Percentiles rank a stretch among this genome's conserved stretches.
Conservation (phyloP, 495 filamentous ascomycete genomes). For the Gamarada debralockiae region DNA sequence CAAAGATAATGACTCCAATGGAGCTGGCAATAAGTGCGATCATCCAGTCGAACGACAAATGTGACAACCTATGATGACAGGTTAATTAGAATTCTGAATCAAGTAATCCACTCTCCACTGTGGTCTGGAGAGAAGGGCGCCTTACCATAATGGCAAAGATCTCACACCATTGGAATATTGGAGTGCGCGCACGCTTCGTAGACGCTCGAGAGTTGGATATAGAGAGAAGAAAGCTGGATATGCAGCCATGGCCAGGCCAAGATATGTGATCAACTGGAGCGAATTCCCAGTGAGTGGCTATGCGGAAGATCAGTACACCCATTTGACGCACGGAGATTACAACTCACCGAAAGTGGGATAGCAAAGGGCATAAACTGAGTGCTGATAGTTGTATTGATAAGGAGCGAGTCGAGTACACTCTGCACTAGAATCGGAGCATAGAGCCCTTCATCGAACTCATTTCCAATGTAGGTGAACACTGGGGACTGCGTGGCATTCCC, state of each 20-base stretch:
- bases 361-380: constrained; percentile 68
- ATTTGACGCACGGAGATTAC: too few relatives aligned
- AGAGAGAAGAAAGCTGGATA: constrained; percentile 83
- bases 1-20: constrained; percentile 60
- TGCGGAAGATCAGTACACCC: too few relatives aligned
- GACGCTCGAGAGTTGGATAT: constrained; percentile 77
- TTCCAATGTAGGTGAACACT: constrained; percentile 59
- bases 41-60: constrained; percentile 72
- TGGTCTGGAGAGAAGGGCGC: too few relatives aligned
- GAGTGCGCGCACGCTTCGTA: constrained; percentile 70
- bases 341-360: constrained; percentile 57
- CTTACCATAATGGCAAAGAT: constrained; percentile 58
- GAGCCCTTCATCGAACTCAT: constrained; percentile 40
- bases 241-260: constrained; percentile 67
- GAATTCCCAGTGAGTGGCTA: constrained; percentile 61
- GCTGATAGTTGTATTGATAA: constrained; percentile 62
- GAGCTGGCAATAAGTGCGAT: constrained; percentile 58
- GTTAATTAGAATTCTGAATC: too few relatives aligned
- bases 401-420: constrained; percentile 62
- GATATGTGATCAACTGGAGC: constrained; percentile 76
- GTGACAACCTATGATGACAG: too few relatives aligned
- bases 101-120: too few relatives aligned
- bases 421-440: constrained; percentile 60
- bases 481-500: constrained; percentile 51
- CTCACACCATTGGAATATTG: constrained; percentile 85